Conservation (phyloP, 495 filamentous ascomycete genomes). For the Aspergillus nanangensis region DNA sequence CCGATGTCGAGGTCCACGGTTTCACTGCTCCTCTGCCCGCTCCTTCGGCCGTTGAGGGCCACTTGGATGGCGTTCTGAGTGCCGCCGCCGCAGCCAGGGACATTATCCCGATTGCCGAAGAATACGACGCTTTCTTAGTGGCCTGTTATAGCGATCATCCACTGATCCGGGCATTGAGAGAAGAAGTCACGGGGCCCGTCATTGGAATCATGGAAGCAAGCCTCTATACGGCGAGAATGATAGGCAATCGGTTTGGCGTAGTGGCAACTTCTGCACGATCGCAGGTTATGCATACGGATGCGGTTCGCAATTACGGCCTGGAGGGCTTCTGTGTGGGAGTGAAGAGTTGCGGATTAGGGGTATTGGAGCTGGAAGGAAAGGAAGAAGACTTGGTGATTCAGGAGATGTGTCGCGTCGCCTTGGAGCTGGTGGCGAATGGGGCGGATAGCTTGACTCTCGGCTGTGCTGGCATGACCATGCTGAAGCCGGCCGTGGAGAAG, state of each 20-base stretch:
- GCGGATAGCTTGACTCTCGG: slow-evolving; percentile 43
- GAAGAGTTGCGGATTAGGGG: slow-evolving; percentile 31
- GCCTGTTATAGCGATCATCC: slow-evolving; percentile 48
- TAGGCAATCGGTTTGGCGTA: slow-evolving; percentile 37
- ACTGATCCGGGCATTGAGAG: slow-evolving; percentile 43
- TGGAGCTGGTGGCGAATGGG: slow-evolving; percentile 31
- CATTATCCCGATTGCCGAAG: slow-evolving; percentile 30
- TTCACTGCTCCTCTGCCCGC: slow-evolving; percentile 42
- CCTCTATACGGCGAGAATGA: slow-evolving; percentile 31
- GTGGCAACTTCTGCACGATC: slow-evolving; percentile 34
- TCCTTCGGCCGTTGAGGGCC: slow-evolving; percentile 43
- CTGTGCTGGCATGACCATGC: slow-evolving; percentile 46
- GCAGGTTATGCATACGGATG: slow-evolving; percentile 33
- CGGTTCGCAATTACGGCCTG: slow-evolving; percentile 36
- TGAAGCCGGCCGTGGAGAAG: slow-evolving; percentile 37
- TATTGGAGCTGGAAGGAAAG: slow-evolving; percentile 36
- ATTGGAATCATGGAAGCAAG: slow-evolving; percentile 49
- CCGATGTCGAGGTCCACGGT: slow-evolving; percentile 35
- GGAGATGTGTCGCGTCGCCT: slow-evolving; percentile 32
- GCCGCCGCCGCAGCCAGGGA: slow-evolving; percentile 34
- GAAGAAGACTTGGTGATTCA: slow-evolving; percentile 32
- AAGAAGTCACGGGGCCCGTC: slow-evolving; percentile 38
- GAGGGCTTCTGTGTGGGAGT: slow-evolving; percentile 36
- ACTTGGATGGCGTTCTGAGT: slow-evolving; percentile 39
- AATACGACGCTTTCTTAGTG: slow-evolving; percentile 45